A percentile compares a stretch with the other conserved stretches of the same genome.
phyloP scores from a whole-genome alignment of 768 basidiomycete genomes.

The Gloeophyllum trabeum region DNA sequence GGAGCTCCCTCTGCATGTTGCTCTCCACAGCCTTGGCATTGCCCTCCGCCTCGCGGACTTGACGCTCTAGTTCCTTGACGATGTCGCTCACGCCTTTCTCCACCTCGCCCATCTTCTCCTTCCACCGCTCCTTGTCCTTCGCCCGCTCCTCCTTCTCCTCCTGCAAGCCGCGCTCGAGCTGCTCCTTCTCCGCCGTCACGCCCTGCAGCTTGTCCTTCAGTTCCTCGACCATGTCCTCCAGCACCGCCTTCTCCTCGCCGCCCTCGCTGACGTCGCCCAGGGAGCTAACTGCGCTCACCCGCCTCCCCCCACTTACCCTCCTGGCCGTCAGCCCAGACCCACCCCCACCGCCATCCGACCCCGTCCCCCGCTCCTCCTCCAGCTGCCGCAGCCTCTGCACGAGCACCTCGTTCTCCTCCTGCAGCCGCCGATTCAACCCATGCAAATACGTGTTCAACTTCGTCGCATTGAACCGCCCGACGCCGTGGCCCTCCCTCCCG shows the following conservation, averaged over 20 bases:
- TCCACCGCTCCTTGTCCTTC: constrained; percentile 61
- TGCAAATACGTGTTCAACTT: constrained; percentile 85
- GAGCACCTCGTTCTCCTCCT: constrained; percentile 75
- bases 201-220: constrained; percentile 35
- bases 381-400: constrained; percentile 38
- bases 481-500: constrained; percentile 51
- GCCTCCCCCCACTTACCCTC: constrained; percentile 40
- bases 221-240: constrained; percentile 39
- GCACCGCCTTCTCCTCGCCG: constrained; percentile 23
- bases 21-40: constrained; percentile 26
- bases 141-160: constrained; percentile 46
- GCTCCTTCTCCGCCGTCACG: constrained; percentile 21
- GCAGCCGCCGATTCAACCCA: constrained; percentile 69
- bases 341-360: constrained; percentile 15
- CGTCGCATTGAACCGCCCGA: constrained; percentile 72
- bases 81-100: constrained; percentile 60
- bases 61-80: constrained; percentile 51
- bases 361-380: constrained; percentile 36
- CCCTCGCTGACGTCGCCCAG: constrained; percentile 50
- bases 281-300: constrained; percentile 37
- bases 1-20: constrained; percentile 25
- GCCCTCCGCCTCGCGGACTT: constrained; percentile 39
- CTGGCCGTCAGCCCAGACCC: constrained; percentile 25
- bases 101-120: constrained; percentile 59
- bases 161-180: constrained; percentile 32